phyloP scores from a whole-genome alignment of 1,284 basidiomycete species.

The Irpex sp. region DNA sequence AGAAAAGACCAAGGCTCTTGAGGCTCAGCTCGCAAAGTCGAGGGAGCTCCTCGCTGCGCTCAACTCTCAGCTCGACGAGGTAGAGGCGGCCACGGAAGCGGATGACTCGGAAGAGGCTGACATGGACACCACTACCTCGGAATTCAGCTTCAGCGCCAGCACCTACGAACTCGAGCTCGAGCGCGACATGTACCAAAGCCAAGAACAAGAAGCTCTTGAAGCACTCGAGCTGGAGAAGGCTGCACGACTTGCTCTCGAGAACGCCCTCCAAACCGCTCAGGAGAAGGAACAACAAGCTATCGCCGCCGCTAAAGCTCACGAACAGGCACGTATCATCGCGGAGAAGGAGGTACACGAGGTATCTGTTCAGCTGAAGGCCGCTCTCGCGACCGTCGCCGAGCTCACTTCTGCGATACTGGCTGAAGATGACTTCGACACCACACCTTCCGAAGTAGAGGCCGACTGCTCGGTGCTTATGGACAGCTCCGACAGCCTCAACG shows the following conservation, averaged over 20 bases:
- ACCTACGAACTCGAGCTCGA: not conserved
- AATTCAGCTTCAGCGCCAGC: not conserved
- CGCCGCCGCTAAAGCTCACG: not conserved
- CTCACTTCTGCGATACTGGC: not conserved
- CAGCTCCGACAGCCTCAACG: not conserved
- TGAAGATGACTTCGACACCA: not conserved
- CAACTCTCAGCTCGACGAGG: no score
- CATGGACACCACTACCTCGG: not conserved
- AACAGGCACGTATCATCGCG: not conserved
- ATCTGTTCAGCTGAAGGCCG: not conserved
- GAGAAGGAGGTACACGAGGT: not conserved
- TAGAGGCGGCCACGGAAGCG: no score
- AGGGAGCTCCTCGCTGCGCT: not conserved
- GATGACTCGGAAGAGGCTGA: not conserved
- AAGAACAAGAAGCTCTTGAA: not conserved
- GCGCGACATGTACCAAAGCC: not conserved
- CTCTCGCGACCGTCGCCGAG: not conserved
- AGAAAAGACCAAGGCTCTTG: not conserved
- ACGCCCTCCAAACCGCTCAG: not conserved
- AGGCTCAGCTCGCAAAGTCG: not conserved
- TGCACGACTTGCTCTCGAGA: not conserved
- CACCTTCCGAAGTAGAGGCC: no score
- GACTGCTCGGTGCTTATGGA: no score
- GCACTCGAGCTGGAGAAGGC: not conserved
- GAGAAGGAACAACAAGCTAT: not conserved